phyloP scores from a whole-genome alignment of 2,329 filamentous ascomycete species.

The Sclerotinia minor region DNA sequence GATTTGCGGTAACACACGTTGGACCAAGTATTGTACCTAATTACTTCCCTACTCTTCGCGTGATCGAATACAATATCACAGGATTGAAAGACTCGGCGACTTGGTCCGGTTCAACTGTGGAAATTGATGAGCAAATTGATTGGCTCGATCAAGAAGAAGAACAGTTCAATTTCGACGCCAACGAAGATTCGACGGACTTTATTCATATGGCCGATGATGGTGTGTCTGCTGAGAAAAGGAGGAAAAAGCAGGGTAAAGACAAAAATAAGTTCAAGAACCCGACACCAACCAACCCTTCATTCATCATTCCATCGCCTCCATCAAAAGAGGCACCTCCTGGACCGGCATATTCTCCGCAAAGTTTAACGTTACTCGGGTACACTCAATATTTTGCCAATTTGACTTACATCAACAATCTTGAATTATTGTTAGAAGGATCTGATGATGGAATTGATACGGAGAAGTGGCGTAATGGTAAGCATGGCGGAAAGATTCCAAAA shows the following conservation, averaged over 20 bases:
- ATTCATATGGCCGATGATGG: slow-evolving; percentile 41
- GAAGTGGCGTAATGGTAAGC: slow-evolving; percentile 65
- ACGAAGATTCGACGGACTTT: slow-evolving; percentile 10
- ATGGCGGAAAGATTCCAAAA: slow-evolving; percentile 58
- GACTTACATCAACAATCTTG: slow-evolving; percentile 79
- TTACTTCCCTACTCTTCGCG: slow-evolving; percentile 83
- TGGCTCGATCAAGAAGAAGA: slow-evolving; percentile 31
- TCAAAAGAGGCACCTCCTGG: slow-evolving; percentile 73
- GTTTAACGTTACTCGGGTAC: slow-evolving; percentile 75
- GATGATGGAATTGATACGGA: slow-evolving; percentile 41
- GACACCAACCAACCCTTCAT: slow-evolving; percentile 58
- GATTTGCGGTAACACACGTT: slow-evolving; percentile 79
- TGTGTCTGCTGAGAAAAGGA: slow-evolving; percentile 45
- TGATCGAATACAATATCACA: slow-evolving; percentile 91
- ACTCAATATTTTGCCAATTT: slow-evolving; percentile 93
- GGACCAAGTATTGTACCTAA: slow-evolving; percentile 89
- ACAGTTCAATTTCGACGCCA: not conserved
- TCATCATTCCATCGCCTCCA: slow-evolving; percentile 69
- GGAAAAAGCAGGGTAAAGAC: slow-evolving; percentile 47
- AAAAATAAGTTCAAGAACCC: slow-evolving; percentile 50
- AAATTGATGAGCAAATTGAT: slow-evolving; percentile 25
- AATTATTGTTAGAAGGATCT: slow-evolving; percentile 45
- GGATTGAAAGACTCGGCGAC: slow-evolving; percentile 35
- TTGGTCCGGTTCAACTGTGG: slow-evolving; percentile 33
- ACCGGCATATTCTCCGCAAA: slow-evolving; percentile 85